Percentiles rank a stretch among this genome's conserved stretches.
Conservation (phyloP, 2,329 filamentous ascomycete species). For the Monilinia laxa region DNA sequence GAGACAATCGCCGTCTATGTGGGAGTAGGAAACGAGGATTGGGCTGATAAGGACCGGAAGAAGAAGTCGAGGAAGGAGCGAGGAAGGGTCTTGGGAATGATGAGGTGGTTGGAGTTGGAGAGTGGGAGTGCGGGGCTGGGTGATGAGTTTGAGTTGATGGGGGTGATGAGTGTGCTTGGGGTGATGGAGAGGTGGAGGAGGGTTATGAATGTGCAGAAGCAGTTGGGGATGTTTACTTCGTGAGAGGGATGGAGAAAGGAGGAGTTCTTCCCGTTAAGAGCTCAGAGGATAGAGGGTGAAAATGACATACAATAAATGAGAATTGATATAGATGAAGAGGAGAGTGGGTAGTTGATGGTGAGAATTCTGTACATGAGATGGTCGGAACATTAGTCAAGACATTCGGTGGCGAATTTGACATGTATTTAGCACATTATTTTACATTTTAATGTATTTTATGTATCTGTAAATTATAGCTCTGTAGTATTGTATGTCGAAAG, state of each 20-base stretch:
- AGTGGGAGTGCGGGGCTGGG: constrained; percentile 28
- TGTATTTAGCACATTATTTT: constrained; percentile 9
- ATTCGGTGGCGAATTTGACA: background rate
- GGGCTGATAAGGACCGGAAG: constrained; percentile 29
- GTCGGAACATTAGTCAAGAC: background rate
- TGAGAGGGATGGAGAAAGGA: background rate
- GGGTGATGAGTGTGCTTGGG: constrained; percentile 33
- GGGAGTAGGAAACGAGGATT: constrained; percentile 27
- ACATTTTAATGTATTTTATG: constrained; percentile 16
- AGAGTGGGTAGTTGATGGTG: background rate
- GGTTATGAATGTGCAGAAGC: constrained; percentile 25
- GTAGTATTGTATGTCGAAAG: too few species aligned
- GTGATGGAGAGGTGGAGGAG: constrained; percentile 35
- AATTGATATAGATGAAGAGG: background rate
- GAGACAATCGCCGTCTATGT: constrained; percentile 37
- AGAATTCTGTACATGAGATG: constrained; percentile 13
- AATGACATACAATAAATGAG: background rate
- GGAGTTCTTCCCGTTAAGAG: background rate
- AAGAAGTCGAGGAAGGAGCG: constrained; percentile 27
- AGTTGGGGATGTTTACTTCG: constrained; percentile 24
- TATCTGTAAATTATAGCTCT: background rate
- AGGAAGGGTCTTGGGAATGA: constrained; percentile 12
- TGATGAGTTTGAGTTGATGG: constrained; percentile 35
- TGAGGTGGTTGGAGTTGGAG: constrained; percentile 20
- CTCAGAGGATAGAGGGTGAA: background rate